Evolutionary conservation across 441 rosid genomes (phyloP).

Genomic region (Aquilaria agallochum): DNA sequence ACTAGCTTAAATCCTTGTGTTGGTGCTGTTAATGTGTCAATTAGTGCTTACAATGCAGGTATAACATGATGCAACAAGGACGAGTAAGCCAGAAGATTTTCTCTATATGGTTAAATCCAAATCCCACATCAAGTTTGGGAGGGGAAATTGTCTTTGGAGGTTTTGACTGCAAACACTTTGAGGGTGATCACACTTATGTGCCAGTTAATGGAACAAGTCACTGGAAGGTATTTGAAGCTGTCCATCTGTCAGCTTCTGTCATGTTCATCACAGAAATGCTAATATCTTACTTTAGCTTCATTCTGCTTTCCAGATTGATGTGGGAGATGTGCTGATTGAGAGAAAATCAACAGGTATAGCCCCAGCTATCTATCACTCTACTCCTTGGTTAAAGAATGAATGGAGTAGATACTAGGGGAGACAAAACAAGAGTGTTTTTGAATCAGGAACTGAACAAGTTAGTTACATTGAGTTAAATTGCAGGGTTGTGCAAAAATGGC

Average conservation of each 20-base stretch:
- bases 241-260: neutral
- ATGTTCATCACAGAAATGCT: neutral
- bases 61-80: constrained; percentile 52
- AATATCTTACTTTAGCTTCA: constrained; percentile 1
- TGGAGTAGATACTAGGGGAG: too few species aligned
- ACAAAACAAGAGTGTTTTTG: neutral
- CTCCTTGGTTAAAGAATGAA: neutral
- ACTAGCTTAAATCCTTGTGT: neutral
- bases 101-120: constrained; percentile 54
- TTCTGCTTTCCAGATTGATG: constrained; percentile 36
- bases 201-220: constrained; percentile 40
- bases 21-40: neutral
- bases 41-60: constrained; percentile 26
- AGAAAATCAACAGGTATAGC: constrained; percentile 41
- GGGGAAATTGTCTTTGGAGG: constrained; percentile 71
- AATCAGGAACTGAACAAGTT: neutral
- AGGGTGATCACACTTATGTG: constrained; percentile 48
- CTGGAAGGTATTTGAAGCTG: constrained; percentile 46
- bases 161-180: constrained; percentile 59
- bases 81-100: constrained; percentile 38
- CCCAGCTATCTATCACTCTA: neutral
- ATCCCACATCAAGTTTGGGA: constrained; percentile 34
- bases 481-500: constrained; percentile 44
- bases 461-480: constrained; percentile 10
- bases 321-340: constrained; percentile 39